Base-by-base conservation (phyloP, 1,139 yeast species). In the Yamadazyma trypodendri region DNA sequence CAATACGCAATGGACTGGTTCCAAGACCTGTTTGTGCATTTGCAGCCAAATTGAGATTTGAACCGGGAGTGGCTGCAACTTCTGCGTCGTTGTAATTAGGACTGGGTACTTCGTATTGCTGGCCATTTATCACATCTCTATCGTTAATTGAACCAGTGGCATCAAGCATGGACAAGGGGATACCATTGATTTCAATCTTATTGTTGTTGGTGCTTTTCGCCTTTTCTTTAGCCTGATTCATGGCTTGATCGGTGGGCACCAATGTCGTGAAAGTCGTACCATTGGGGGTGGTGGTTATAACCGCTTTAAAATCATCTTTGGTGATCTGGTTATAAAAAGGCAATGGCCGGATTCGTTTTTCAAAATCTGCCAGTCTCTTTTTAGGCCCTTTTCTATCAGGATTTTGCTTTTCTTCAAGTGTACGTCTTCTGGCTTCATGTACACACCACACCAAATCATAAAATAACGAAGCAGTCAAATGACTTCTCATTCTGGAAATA, bases 271-370 rank as follows among this genome's bases (percentile, higher is more conserved):
- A 75, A 0, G 96, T 87, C 0, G 97, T 89, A 40, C 97, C 97
- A 50, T 87, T 87, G 2, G 96, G 96, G 0, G 96, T 84, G 0
- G 95, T 88, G 2, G 88, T 81, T 1, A 90, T 83, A 18, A 85
- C 80, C 0, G 96, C 84, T 35, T 83, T 82, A 63, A 88, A 89
- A 58, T 87, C 94, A 55, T 89, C 96, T 53, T 81, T 83, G n/a
- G 94, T 84, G 51, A 89, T 89, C 58, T 88, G 96, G 55, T 86
- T 87, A 60, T 88, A 89, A 55, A 89, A 85, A n/a, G 97, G 97
- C 33, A 89, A 65, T 5, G 97, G 96, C 8, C 79, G 73, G 2
- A 84, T 74, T 47, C 62, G 62, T 33, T 54, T 48, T 24, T 48
- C 49, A 24, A 38, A 35, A 9, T 45, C 38, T 10, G 24, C 28